Percentiles rank a stretch among this genome's conserved stretches.
These are phyloP conservation scores for Daedaleopsis nitida DNA, from an alignment of 768 basidiomycete species.

Conservation along the genomic window DNA sequence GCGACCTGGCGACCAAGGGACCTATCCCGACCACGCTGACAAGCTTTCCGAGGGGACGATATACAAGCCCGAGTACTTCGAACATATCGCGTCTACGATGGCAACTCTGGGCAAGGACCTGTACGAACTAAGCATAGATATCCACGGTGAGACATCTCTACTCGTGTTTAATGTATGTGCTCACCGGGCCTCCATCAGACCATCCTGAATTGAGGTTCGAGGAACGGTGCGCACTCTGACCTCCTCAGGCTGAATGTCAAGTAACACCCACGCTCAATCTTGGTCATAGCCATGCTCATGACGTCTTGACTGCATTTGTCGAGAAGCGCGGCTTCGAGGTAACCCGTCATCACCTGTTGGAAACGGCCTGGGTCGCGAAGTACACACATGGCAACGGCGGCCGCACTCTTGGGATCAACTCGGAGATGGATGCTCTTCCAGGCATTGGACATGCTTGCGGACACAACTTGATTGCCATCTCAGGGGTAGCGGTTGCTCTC, in stretches of 20 bases:
- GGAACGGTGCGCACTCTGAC: conserved; percentile 51
- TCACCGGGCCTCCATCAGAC: conserved; percentile 39
- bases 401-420: conserved; percentile 75
- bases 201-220: conserved; percentile 72
- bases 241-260: neutral
- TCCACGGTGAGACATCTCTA: conserved; percentile 53
- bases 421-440: conserved; percentile 57
- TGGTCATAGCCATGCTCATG: conserved; percentile 62
- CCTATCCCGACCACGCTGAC: neutral
- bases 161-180: neutral
- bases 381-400: conserved; percentile 68
- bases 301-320: conserved; percentile 69
- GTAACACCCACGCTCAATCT: neutral
- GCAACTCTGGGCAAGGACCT: conserved; percentile 55
- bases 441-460: conserved; percentile 69
- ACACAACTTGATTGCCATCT: conserved; percentile 80
- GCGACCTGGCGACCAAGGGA: conserved; percentile 1
- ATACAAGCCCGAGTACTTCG: conserved; percentile 58
- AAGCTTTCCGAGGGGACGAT: conserved; percentile 24
- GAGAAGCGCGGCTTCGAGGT: conserved; percentile 65
- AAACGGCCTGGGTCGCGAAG: conserved; percentile 76
- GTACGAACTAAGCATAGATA: conserved; percentile 65
- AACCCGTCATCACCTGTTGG: conserved; percentile 57
- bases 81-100: conserved; percentile 61
- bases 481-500: conserved; percentile 71